Percentiles rank a stretch among this genome's conserved stretches.
These are phyloP conservation scores for Jimgerdemannia lactiflua DNA, from an alignment of 192 early-diverging fungal species.

Conservation along the genomic window DNA sequence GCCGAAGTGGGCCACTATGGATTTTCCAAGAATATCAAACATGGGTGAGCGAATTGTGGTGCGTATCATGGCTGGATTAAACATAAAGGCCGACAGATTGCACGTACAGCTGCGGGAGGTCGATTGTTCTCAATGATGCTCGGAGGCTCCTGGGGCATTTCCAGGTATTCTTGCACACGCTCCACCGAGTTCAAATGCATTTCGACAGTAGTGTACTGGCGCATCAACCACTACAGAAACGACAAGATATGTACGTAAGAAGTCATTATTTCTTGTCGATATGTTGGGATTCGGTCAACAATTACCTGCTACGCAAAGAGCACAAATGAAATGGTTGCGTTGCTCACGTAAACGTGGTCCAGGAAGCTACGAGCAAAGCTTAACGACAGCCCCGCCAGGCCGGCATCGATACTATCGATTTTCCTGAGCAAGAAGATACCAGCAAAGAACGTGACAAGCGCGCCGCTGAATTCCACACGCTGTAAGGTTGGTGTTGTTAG, in stretches of 20 bases:
- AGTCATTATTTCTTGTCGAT: no score
- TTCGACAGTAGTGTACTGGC: slow-evolving; percentile 74
- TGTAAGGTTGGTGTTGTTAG: background rate
- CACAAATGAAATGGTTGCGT: background rate
- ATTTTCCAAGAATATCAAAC: background rate
- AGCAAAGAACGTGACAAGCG: slow-evolving; percentile 65
- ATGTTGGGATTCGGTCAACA: slow-evolving; percentile 40
- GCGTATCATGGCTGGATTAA: background rate
- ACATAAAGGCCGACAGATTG: background rate
- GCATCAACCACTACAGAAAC: slow-evolving; percentile 65
- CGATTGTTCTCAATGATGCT: slow-evolving; percentile 47
- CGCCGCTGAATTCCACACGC: slow-evolving; percentile 66
- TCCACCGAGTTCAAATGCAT: slow-evolving; percentile 88
- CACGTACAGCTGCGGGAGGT: slow-evolving; percentile 35
- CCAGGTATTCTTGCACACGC: slow-evolving; percentile 77
- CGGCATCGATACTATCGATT: slow-evolving; percentile 54
- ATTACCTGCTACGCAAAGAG: background rate
- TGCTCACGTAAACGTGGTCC: slow-evolving; percentile 46
- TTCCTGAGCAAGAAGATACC: slow-evolving; percentile 60
- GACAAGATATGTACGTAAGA: background rate
- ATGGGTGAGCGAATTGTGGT: no score
- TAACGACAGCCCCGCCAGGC: slow-evolving; percentile 78
- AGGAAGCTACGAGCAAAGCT: slow-evolving; percentile 81
- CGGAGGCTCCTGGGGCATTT: slow-evolving; percentile 76
- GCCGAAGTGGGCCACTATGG: slow-evolving; percentile 61